phyloP scores from a whole-genome alignment of 148 eudicot genomes.

The Camellia lanceoleosa region DNA sequence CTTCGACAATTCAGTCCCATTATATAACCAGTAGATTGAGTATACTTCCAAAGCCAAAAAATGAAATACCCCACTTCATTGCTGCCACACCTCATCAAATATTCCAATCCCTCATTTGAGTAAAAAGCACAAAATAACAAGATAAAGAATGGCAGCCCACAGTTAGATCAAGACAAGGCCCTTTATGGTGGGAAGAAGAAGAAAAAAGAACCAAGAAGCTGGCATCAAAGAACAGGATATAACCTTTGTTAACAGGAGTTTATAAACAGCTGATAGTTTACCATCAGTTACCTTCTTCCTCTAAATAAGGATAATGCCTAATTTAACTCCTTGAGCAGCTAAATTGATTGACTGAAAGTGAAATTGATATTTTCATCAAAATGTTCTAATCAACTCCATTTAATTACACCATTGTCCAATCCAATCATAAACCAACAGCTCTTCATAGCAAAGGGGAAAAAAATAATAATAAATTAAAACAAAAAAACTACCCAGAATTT shows the following conservation, averaged over 20 bases:
- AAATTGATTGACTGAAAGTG: neutral
- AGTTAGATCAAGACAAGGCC: neutral
- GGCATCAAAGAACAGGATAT: too few species aligned
- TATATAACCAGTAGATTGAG: neutral
- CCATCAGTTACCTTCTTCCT: neutral
- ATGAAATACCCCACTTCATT: slow-evolving; percentile 3
- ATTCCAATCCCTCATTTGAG: neutral
- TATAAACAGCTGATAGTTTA: neutral
- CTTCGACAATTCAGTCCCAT: neutral
- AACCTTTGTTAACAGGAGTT: neutral
- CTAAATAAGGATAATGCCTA: neutral
- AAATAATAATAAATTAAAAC: too few species aligned
- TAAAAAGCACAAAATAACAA: neutral
- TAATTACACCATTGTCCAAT: neutral
- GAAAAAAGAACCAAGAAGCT: neutral
- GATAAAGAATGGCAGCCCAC: neutral
- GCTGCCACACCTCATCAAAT: slow-evolving; percentile 1
- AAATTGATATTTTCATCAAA: neutral
- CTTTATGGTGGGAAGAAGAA: neutral
- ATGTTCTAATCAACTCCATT: neutral
- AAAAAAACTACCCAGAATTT: too few species aligned
- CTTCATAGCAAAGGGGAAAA: too few species aligned
- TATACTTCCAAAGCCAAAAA: neutral
- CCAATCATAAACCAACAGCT: neutral
- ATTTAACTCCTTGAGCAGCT: neutral